Evolutionary conservation across 768 basidiomycete species (phyloP).

Genomic region (Rhodotorula graminis): DNA sequence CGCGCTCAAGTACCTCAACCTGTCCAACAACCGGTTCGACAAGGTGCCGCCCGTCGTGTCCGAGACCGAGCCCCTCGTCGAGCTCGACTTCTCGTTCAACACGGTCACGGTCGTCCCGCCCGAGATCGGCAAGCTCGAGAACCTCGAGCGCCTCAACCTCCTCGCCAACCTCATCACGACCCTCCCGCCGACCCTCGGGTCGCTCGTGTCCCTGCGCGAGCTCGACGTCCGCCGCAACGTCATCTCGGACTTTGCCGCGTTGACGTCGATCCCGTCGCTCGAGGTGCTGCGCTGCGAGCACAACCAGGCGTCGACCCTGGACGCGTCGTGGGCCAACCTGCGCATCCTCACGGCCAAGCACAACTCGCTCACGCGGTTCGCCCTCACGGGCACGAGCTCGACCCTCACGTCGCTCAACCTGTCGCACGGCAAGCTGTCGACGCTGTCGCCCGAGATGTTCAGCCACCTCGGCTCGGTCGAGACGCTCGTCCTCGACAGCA

Average conservation of each 20-base stretch:
- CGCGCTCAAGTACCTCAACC: conserved; percentile 70
- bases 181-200: conserved; percentile 62
- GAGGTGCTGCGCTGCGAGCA: conserved; percentile 69
- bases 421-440: conserved; percentile 79
- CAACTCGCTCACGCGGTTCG: conserved; percentile 78
- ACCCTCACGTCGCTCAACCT: conserved; percentile 75
- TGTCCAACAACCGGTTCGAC: conserved; percentile 92
- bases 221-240: conserved; percentile 83
- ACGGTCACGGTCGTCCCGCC: conserved; percentile 73
- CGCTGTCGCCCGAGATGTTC: conserved; percentile 66
- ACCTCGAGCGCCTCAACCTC: conserved; percentile 67
- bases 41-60: conserved; percentile 68
- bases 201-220: conserved; percentile 59
- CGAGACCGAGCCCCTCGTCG: conserved; percentile 65
- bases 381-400: conserved; percentile 51
- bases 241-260: conserved; percentile 67
- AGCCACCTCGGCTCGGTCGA: conserved; percentile 67
- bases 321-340: conserved; percentile 66
- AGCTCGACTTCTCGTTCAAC: conserved; percentile 95
- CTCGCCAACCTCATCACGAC: conserved; percentile 76
- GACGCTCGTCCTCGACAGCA: conserved; percentile 72
- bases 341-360: conserved; percentile 68
- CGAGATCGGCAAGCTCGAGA: conserved; percentile 64
- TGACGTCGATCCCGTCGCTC: conserved; percentile 66
- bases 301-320: conserved; percentile 74